Conservation (phyloP, 768 basidiomycete species). For the Pholiota conissans region DNA sequence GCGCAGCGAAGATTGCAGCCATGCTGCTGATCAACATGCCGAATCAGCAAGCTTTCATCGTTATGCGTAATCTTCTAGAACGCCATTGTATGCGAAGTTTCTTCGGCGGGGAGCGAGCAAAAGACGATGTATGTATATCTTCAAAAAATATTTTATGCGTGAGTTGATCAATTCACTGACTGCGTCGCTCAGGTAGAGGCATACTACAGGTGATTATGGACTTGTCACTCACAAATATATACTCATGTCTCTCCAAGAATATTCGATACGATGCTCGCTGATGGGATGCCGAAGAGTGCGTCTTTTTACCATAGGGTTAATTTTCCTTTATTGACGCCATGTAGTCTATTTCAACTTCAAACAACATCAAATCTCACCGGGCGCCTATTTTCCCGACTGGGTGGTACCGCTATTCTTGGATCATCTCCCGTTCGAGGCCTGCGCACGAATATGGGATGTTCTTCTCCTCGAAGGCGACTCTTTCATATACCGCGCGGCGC, state of each 20-base stretch:
- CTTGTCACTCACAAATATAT: slow-evolving; percentile 10
- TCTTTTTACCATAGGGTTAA: not conserved
- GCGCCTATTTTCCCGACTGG: slow-evolving; percentile 84
- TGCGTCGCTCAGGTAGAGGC: slow-evolving; percentile 71
- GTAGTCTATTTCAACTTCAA: slow-evolving; percentile 94
- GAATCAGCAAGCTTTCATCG: slow-evolving; percentile 69
- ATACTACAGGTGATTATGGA: slow-evolving; percentile 70
- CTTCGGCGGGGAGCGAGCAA: slow-evolving; percentile 67
- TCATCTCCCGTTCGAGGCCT: slow-evolving; percentile 89
- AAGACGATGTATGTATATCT: slow-evolving; percentile 70
- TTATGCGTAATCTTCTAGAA: slow-evolving; percentile 84
- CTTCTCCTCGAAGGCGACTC: slow-evolving; percentile 86
- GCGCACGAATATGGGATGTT: slow-evolving; percentile 89
- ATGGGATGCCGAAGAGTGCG: slow-evolving; percentile 88
- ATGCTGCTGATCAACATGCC: slow-evolving; percentile 88
- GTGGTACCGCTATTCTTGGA: slow-evolving; percentile 77
- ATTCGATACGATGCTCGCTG: slow-evolving; percentile 89
- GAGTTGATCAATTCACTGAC: slow-evolving; percentile 1
- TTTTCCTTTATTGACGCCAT: slow-evolving; percentile 4
- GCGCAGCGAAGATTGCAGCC: slow-evolving; percentile 74
- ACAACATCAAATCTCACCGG: slow-evolving; percentile 86
- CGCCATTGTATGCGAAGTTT: slow-evolving; percentile 85
- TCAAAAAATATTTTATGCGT: slow-evolving; percentile 2
- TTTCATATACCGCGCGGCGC: slow-evolving; percentile 81
- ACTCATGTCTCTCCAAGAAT: slow-evolving; percentile 49